Conservation (phyloP, 2,329 filamentous ascomycete genomes). For the Paramyrothecium roridum region DNA sequence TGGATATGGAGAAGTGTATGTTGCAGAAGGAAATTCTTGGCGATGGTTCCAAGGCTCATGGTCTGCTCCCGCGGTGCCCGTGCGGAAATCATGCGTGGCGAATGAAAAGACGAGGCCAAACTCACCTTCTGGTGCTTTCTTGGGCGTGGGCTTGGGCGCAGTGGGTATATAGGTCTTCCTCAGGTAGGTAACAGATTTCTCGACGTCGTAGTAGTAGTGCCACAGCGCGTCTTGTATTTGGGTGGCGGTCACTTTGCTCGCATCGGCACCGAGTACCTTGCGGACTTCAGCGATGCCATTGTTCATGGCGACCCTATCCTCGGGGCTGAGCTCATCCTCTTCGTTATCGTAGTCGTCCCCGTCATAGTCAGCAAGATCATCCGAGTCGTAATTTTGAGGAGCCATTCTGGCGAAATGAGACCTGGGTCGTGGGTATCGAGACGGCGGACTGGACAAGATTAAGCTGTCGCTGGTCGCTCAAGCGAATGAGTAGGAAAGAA, state of each 20-base stretch:
- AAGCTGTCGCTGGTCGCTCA: no score
- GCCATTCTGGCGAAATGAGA: not conserved
- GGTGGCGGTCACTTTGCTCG: slow-evolving; percentile 49
- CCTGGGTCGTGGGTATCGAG: no score
- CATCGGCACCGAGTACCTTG: slow-evolving; percentile 58
- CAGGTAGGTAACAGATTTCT: slow-evolving; percentile 79
- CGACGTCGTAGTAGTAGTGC: slow-evolving; percentile 94
- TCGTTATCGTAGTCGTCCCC: slow-evolving; percentile 42
- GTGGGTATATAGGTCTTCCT: slow-evolving; percentile 58
- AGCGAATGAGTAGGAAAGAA: no score
- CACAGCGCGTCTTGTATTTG: slow-evolving; percentile 89
- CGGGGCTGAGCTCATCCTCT: slow-evolving; percentile 42
- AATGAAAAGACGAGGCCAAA: slow-evolving; percentile 27
- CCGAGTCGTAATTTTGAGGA: slow-evolving; percentile 42
- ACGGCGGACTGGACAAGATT: no score
- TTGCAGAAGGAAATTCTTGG: not conserved
- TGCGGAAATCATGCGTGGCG: slow-evolving; percentile 18
- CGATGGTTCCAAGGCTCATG: slow-evolving; percentile 13
- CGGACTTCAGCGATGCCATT: slow-evolving; percentile 65
- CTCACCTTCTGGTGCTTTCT: slow-evolving; percentile 42
- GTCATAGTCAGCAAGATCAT: slow-evolving; percentile 45
- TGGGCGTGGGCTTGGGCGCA: slow-evolving; percentile 37
- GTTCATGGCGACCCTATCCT: slow-evolving; percentile 52
- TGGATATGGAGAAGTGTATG: slow-evolving; percentile 7
- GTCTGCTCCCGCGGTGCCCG: slow-evolving; percentile 28